Evolutionary conservation across 2,329 filamentous ascomycete species (phyloP).

Genomic region (Penicillium sp.): DNA sequence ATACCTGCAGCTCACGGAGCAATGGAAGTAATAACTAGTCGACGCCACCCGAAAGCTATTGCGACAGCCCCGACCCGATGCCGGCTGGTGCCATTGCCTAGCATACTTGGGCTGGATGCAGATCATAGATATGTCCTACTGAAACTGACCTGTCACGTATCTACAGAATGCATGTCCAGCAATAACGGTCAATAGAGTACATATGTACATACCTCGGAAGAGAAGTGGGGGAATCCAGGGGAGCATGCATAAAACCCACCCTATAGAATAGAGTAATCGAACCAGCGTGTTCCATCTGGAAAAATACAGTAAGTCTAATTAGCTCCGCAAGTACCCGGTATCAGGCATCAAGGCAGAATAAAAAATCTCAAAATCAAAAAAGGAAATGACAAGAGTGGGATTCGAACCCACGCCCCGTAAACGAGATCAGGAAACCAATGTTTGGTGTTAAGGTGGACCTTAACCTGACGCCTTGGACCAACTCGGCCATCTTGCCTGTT

Average conservation of each 20-base stretch:
- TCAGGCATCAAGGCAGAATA: background rate
- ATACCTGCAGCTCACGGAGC: background rate
- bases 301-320: no score
- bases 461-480: conserved; percentile 34
- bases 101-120: background rate
- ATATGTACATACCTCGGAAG: background rate
- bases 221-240: background rate
- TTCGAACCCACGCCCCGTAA: conserved; percentile 22
- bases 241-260: background rate
- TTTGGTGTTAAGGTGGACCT: conserved; percentile 25
- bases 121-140: background rate
- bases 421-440: conserved; percentile 18
- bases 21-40: background rate
- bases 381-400: conserved; percentile 21
- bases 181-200: background rate
- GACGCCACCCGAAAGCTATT: background rate
- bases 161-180: background rate
- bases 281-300: no score
- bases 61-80: background rate
- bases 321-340: background rate
- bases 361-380: conserved; percentile 5
- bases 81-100: background rate
- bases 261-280: no score
- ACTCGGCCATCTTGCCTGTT: conserved; percentile 32
- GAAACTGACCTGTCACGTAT: background rate